Conservation (phyloP, 345 rosid genomes). For the Aquilaria malaccensis region DNA sequence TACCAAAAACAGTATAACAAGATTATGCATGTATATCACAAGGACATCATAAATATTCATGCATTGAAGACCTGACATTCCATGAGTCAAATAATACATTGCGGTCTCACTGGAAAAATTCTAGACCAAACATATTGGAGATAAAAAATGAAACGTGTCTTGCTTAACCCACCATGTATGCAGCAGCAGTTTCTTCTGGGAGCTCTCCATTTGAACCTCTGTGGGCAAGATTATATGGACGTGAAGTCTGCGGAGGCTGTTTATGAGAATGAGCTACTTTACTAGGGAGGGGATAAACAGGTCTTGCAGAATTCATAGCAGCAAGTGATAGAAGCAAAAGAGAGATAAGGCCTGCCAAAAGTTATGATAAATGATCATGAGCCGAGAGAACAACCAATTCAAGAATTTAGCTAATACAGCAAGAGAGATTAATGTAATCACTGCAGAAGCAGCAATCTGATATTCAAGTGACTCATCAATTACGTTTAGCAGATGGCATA, state of each 20-base stretch:
- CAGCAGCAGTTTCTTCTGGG: conserved; percentile 91
- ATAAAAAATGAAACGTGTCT: background rate
- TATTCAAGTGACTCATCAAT: background rate
- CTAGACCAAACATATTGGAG: background rate
- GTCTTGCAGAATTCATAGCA: conserved; percentile 52
- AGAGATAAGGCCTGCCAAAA: conserved; percentile 39
- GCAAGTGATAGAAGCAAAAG: conserved; percentile 37
- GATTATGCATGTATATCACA: too few species aligned
- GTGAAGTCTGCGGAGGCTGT: conserved; percentile 77
- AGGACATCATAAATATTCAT: background rate
- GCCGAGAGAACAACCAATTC: background rate
- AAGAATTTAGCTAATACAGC: too few species aligned
- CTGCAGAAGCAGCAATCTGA: background rate
- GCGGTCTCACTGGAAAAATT: background rate
- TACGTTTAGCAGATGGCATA: background rate
- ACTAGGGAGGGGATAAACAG: conserved; percentile 84
- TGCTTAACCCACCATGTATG: conserved; percentile 54
- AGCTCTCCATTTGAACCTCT: conserved; percentile 94
- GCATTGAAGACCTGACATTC: background rate
- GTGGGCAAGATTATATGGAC: conserved; percentile 85
- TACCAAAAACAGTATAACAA: too few species aligned
- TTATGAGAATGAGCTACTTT: conserved; percentile 29
- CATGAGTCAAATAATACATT: background rate
- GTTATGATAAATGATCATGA: background rate
- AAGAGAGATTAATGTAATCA: background rate